Evolutionary conservation across 116 monocot genomes (phyloP), one percentile per base, ranked within the genome.

Genomic region (Phalaenopsis hybrid): DNA sequence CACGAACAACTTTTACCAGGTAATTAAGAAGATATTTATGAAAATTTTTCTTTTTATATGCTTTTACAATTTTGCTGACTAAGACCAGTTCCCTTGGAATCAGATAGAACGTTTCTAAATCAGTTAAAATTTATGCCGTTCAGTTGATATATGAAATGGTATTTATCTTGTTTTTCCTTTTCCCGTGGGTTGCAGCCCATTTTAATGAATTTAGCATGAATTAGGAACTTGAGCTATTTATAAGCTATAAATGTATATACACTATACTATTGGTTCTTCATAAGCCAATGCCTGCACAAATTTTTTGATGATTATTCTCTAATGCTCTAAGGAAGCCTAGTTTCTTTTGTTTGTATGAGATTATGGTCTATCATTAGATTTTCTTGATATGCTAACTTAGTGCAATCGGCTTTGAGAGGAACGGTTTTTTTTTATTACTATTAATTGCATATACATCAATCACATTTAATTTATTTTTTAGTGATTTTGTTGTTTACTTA

Each of bases 1-100:
- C 74, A 43, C 49, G 69, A 85, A 57, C 94, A 93, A 77, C 90
- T 95, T 83, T 88, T 90, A 74, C 95, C 94, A 34, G 95, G 99
- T 97, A 93, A 77, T 79, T 81, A 45, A 74, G 46, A 45, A 46
- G n/a, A 21, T 75, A n/a, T 48, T 48, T n/a, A 48, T 48, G 48
- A 48, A 6, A 1, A 9, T n/a, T n/a, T 45, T 75, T n/a, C 45
- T 2, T 67, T 67, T 67, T 67, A 23, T 16, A 67, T 6, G 31
- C 12, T 8, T 16, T 67, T 67, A 28, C 28, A 1, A 63, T 63
- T n/a, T n/a, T 25, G n/a, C n/a, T n/a, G 8, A 63, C 21, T 63
- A 63, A n/a, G 21, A n/a, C 20, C 63, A 63, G 21, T 21, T 63
- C 20, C 18, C 0, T 63, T n/a, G 5, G 25, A 17, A 63, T 63